Evolutionary conservation across 2,329 filamentous ascomycete genomes (phyloP), one percentile per base, ranked within the genome.

Genomic region (Trematosphaeria pertusa): DNA sequence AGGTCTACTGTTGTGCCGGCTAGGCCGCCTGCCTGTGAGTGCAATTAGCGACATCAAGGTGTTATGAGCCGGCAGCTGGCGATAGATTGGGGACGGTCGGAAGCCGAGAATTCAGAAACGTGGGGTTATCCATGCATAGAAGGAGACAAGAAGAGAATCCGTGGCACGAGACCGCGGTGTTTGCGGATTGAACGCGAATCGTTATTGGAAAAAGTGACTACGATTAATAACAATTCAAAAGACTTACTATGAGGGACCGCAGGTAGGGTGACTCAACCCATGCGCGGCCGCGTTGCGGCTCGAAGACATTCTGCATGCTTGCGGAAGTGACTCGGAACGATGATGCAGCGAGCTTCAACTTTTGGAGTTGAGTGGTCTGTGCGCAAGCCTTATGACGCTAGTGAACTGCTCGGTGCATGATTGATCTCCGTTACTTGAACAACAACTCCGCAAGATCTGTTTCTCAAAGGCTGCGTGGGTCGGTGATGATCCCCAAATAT

Each of bases 1-100:
- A 96, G 87, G 82, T 99, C 94, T 73, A 97, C 94, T 11, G 92
- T 96, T 37, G 94, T 94, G 69, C 94, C 94, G 59, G 94, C 94
- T 58, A 97, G 78, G 67, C 87, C 94, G 72, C 94, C 94, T 60
- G 94, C 91, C 80, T 87, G 63, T 30, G 51, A 41, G n/a, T n/a
- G n/a, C n/a, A n/a, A n/a, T n/a, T n/a, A n/a, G n/a, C n/a, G n/a
- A n/a, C n/a, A n/a, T n/a, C n/a, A n/a, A n/a, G n/a, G n/a, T n/a
- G n/a, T n/a, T n/a, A n/a, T n/a, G n/a, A n/a, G n/a, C n/a, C n/a
- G n/a, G n/a, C n/a, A n/a, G n/a, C n/a, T n/a, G n/a, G n/a, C n/a
- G n/a, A n/a, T n/a, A n/a, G n/a, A n/a, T n/a, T n/a, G n/a, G n/a
- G n/a, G n/a, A n/a, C n/a, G n/a, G n/a, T n/a, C n/a, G n/a, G n/a